These are phyloP conservation scores for Colletotrichum sp. DNA, from an alignment of 2,329 filamentous ascomycete genomes.

Conservation along the genomic window DNA sequence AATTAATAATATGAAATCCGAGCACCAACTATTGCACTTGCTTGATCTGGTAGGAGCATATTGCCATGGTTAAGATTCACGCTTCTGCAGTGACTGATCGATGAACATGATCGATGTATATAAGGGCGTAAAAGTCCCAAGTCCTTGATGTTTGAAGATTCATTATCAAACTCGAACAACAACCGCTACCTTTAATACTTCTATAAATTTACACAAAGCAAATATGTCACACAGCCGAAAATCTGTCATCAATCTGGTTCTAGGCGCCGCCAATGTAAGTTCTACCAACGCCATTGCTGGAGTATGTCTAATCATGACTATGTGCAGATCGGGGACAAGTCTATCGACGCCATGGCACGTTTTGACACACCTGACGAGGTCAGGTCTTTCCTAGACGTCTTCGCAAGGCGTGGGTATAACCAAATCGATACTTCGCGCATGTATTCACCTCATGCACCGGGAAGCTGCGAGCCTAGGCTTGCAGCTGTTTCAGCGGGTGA, in stretches of 20 bases:
- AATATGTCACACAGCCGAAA: neutral
- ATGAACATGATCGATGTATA: neutral
- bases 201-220: neutral
- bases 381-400: constrained; percentile 24
- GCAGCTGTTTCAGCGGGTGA: constrained; percentile 30
- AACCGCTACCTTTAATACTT: neutral
- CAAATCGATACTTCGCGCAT: constrained; percentile 36
- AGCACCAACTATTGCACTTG: neutral
- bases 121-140: neutral
- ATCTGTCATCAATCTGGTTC: neutral
- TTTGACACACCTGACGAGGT: constrained; percentile 29
- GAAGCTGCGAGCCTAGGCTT: constrained; percentile 34
- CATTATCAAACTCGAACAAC: neutral
- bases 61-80: neutral
- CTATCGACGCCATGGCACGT: neutral
- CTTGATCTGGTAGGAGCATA: neutral
- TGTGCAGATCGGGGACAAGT: constrained; percentile 19
- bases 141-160: neutral
- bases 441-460: constrained; percentile 32
- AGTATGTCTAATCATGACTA: neutral
- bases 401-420: constrained; percentile 29
- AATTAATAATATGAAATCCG: neutral
- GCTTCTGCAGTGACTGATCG: neutral
- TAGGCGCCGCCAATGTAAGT: neutral
- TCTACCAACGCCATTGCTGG: neutral